Evolutionary conservation across 108 stramenopile genomes (phyloP).

Genomic region (Pseudonitzschia pungens): DNA sequence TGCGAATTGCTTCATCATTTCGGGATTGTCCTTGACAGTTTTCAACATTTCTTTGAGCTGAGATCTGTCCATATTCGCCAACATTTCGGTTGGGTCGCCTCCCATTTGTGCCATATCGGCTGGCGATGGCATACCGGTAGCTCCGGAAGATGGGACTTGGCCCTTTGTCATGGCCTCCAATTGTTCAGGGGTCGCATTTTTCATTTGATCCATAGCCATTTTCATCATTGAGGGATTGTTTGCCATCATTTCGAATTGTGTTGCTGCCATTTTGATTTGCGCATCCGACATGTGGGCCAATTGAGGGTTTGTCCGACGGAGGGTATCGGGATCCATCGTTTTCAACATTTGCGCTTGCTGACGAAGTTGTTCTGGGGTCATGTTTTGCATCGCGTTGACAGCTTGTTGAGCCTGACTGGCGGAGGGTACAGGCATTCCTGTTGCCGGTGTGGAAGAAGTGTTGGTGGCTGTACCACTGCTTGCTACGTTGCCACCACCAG

Average conservation of each 20-base stretch:
- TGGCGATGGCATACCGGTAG: conserved; percentile 3
- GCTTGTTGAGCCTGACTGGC: conserved; percentile 21
- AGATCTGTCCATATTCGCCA: conserved; percentile 62
- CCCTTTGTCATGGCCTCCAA: conserved; percentile 46
- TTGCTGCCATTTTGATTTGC: conserved; percentile 55
- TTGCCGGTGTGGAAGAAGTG: neutral
- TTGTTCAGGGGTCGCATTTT: conserved; percentile 54
- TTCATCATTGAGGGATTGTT: conserved; percentile 71
- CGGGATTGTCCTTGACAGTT: conserved; percentile 74
- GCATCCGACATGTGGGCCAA: conserved; percentile 62
- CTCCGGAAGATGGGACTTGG: neutral
- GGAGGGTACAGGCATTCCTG: neutral
- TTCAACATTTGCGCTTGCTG: conserved; percentile 61
- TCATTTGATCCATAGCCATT: conserved; percentile 68
- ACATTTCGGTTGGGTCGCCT: conserved; percentile 57
- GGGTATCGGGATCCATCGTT: conserved; percentile 49
- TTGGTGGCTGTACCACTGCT: neutral
- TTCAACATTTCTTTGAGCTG: conserved; percentile 63
- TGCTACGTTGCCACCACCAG: conserved; percentile 1
- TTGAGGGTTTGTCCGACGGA: conserved; percentile 67
- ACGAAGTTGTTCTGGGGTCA: conserved; percentile 66
- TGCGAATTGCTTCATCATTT: conserved; percentile 60
- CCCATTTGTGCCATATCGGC: conserved; percentile 9
- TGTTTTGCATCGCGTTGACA: conserved; percentile 46
- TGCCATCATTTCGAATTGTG: conserved; percentile 74